Evolutionary conservation across 768 basidiomycete genomes (phyloP).

Genomic region (Macrolepiota dolichaula): DNA sequence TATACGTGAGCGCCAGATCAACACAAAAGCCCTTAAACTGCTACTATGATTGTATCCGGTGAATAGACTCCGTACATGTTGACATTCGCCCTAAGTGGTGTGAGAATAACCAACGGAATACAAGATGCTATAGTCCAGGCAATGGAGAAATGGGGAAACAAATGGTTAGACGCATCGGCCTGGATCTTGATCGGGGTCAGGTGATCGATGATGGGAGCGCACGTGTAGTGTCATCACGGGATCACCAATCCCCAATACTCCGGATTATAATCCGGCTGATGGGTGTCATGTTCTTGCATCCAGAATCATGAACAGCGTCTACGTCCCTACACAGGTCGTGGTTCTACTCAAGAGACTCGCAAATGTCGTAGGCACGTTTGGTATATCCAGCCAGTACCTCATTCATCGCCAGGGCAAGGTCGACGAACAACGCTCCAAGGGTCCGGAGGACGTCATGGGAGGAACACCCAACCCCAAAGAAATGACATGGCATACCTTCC

Average conservation of each 20-base stretch:
- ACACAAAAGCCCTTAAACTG: neutral
- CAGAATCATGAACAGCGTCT: slow-evolving; percentile 37
- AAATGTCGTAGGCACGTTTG: slow-evolving; percentile 66
- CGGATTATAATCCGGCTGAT: neutral
- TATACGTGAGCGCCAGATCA: neutral
- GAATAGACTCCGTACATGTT: neutral
- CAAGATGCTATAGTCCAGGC: neutral
- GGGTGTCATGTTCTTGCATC: slow-evolving; percentile 9
- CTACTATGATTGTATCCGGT: neutral
- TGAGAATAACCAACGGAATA: neutral
- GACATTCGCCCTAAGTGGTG: neutral
- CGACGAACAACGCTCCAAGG: neutral
- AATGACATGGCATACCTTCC: slow-evolving; percentile 12
- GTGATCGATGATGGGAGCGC: neutral
- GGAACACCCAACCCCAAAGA: neutral
- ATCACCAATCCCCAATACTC: slow-evolving; percentile 1
- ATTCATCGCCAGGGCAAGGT: slow-evolving; percentile 21
- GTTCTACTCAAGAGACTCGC: slow-evolving; percentile 61
- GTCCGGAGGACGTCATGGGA: neutral
- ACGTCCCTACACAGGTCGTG: slow-evolving; percentile 58
- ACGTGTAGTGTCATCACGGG: slow-evolving; percentile 6
- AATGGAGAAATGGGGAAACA: neutral
- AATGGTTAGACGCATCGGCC: neutral
- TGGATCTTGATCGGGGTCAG: neutral
- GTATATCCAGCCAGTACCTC: slow-evolving; percentile 65